Base-by-base conservation (phyloP, 2,329 filamentous ascomycete genomes). In the Sphaerulina vaccinii region DNA sequence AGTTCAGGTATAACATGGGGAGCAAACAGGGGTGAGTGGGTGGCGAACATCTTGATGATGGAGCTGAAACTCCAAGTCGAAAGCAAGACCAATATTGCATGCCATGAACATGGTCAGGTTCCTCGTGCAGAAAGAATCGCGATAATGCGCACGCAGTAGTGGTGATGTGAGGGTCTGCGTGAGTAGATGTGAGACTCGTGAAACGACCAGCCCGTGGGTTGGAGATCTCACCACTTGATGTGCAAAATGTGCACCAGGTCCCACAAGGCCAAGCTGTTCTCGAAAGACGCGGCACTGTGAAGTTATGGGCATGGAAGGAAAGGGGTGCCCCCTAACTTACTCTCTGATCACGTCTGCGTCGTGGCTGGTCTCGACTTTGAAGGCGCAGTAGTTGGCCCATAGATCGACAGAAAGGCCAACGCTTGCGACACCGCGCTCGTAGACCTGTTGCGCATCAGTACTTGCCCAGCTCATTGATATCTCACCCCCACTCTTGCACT, bases 311-410 rank as follows among this genome's bases (percentile, higher is more conserved):
- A 51, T 59, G 57, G 64, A 56, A 75, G 85, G 81, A 76, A 80
- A 80, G 83, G 79, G 79, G 79, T 79, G 78, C 76, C 75, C 73
- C 69, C 74, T 29, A 33, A 97, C 93, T 97, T 96, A 99, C 93
- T 97, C 93, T 95, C 93, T 86, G 77, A 96, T 95, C 73, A 95
- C 81, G 70, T 95, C 88, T 65, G 89, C 82, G 70, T 95, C 90
- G 75, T 99, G 93, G 63, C 88, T 93, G 52, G 93, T 97, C 71
- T 97, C 90, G 76, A 93, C 90, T 73, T 97, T 97, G 83, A 97
- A 97, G 66, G 85, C 83, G 77, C 92, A 97, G 76, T 96, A 99
- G 66, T 95, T 91, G 47, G 90, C 88, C 93, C 93, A 99, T 54
- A 99, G 79, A 70, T 99, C 93, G 65, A 96, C 91, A 29, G 92